Evolutionary conservation across 2,329 filamentous ascomycete genomes (phyloP), one percentile per base, ranked within the genome.

Genomic region (Truncatella angustata): DNA sequence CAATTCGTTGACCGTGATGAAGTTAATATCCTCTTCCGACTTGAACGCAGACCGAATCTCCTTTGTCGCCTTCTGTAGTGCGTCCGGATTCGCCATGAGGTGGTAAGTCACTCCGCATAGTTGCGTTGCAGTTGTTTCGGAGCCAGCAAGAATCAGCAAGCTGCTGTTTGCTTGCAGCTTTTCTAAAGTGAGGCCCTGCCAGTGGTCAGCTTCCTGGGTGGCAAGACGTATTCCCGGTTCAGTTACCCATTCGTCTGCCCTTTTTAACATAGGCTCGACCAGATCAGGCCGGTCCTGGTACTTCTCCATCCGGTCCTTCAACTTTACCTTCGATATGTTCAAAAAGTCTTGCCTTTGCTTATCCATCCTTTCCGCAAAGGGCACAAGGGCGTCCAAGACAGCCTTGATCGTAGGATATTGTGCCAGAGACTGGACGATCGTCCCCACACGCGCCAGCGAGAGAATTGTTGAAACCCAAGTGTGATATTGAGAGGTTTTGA

Each of bases 41-140:
- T 60, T 57, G 53, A 75, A 76, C 1, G 62, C 23, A 0, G 61
- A 55, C 3, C 73, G 67, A 6, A 78, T 63, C 60, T 78, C 74
- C 1, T 63, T 20, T 3, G 61, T 60, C 20, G 76, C 47, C 24
- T 58, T 71, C n/a, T 62, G 36, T 5, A 70, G 54, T 12, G 57
- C 58, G 1, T 64, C 53, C 1, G 67, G 62, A 16, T 65, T 49
- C 11, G 45, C 55, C 20, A 74, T 58, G 0, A 81, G 62, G 0
- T 73, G 63, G 49, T 69, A 78, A 0, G 73, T 74, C 0, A 65
- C 60, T 2, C 74, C 75, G 0, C 66, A 60, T 2, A 79, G 60
- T 2, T 70, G 59, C 0, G 74, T 74, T 0, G 75, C 74, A 0
- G 74, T 78, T 0, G 76, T 78, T 50, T 78, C 74, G 4, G 66